Percentiles rank a stretch among this genome's conserved stretches.
Evolutionary conservation across 352 stramenopile species (phyloP).

Genomic region (Phytophthora agathidicida): DNA sequence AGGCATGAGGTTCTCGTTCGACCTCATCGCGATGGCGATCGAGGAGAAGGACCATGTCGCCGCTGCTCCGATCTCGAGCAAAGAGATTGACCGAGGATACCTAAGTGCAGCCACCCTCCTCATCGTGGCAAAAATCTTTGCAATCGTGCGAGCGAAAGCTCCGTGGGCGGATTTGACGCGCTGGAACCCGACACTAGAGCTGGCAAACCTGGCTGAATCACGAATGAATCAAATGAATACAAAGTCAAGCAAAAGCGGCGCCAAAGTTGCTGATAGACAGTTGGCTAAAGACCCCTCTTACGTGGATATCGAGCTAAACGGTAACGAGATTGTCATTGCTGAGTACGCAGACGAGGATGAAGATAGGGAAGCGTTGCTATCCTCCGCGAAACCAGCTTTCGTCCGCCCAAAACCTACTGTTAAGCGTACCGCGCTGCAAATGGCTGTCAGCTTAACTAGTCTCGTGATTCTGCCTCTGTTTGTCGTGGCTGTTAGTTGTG

Average conservation of each 20-base stretch:
- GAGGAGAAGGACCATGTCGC: slow-evolving; percentile 30
- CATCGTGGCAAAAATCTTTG: slow-evolving; percentile 5
- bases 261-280: background rate
- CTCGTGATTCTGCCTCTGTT: slow-evolving; percentile 12
- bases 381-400: background rate
- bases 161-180: slow-evolving; percentile 24
- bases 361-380: background rate
- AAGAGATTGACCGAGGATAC: slow-evolving; percentile 19
- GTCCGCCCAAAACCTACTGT: background rate
- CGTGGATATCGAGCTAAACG: background rate
- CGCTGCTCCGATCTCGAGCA: slow-evolving; percentile 29
- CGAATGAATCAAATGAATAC: background rate
- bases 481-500: slow-evolving; percentile 13
- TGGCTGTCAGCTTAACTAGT: background rate
- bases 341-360: background rate
- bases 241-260: background rate
- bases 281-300: background rate
- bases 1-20: slow-evolving; percentile 44
- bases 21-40: slow-evolving; percentile 39
- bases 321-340: background rate
- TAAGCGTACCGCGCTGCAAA: background rate
- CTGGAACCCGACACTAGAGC: slow-evolving; percentile 25
- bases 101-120: slow-evolving; percentile 9
- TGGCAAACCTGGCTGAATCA: background rate
- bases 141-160: slow-evolving; percentile 17